These are phyloP conservation scores for Colletotrichum acutatum DNA, from an alignment of 2,329 filamentous ascomycete species.

Conservation along the genomic window DNA sequence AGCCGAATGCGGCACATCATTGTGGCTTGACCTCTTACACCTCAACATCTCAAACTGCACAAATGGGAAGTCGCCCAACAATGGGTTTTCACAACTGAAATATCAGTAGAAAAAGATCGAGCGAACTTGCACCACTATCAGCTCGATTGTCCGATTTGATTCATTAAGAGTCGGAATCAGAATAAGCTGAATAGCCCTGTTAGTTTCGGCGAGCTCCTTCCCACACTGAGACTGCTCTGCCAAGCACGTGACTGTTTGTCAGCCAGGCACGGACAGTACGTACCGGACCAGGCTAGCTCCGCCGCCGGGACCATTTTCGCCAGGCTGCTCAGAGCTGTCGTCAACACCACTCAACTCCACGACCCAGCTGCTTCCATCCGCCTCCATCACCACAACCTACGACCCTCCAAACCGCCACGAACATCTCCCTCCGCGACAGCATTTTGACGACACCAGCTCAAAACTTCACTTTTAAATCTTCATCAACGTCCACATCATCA, in stretches of 20 bases:
- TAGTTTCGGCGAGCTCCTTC: neutral
- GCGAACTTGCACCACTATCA: too few species aligned
- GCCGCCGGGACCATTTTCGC: slow-evolving; percentile 37
- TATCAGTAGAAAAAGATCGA: too few species aligned
- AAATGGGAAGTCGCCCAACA: neutral
- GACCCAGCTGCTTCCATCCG: slow-evolving; percentile 34
- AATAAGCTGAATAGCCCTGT: too few species aligned
- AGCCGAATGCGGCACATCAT: neutral
- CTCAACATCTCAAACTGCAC: neutral
- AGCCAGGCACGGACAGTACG: slow-evolving; percentile 2
- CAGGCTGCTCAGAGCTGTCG: slow-evolving; percentile 47
- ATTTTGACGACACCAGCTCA: neutral
- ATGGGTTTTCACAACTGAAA: neutral
- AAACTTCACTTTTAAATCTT: neutral
- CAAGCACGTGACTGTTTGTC: slow-evolving; percentile 30
- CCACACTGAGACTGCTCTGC: neutral
- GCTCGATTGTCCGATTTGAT: neutral
- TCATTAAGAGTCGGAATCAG: neutral
- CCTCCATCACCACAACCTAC: slow-evolving; percentile 29
- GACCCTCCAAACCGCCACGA: slow-evolving; percentile 2
- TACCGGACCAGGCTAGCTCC: slow-evolving; percentile 37
- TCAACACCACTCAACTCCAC: slow-evolving; percentile 39
- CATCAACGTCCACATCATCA: slow-evolving; percentile 35
- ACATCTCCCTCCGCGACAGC: neutral
- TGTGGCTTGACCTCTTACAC: neutral